Evolutionary conservation across 2,329 filamentous ascomycete genomes (phyloP).

Genomic region (Pseudogymnoascus sp.): DNA sequence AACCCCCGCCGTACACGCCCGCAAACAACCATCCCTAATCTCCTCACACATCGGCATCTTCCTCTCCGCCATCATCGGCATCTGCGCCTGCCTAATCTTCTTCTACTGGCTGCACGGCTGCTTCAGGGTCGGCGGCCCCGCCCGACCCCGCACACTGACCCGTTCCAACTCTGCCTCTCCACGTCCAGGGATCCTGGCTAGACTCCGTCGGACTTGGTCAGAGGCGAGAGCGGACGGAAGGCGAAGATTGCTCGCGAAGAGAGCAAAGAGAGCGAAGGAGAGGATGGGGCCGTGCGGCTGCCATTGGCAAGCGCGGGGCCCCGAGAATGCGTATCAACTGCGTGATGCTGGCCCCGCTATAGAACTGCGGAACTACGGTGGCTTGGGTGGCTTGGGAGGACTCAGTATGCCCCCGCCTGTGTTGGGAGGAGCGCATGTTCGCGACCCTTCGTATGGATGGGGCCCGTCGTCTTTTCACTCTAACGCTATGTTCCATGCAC

Average conservation of each 20-base stretch:
- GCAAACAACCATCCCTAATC: not conserved
- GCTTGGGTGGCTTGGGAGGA: not conserved
- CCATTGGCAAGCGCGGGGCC: not conserved
- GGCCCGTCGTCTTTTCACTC: not conserved
- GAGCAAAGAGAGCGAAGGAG: not conserved
- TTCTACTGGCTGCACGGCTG: not conserved
- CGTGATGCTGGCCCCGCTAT: not conserved
- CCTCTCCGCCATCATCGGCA: not conserved
- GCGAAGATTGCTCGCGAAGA: not conserved
- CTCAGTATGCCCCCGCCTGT: not conserved
- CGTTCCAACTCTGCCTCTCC: not conserved
- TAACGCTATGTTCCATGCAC: not conserved
- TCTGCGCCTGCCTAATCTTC: not conserved
- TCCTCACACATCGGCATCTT: conserved; percentile 7
- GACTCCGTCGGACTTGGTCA: not conserved
- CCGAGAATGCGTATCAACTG: not conserved
- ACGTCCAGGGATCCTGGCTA: not conserved
- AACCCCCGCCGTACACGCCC: not conserved
- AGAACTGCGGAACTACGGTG: not conserved
- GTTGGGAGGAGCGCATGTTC: not conserved
- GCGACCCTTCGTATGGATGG: not conserved
- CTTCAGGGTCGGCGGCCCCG: not conserved
- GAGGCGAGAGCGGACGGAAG: not conserved
- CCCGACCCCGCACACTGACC: not conserved
- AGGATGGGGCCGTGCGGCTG: not conserved